Percentiles rank a stretch among this genome's conserved stretches.
These are phyloP conservation scores for Boletus tomentosulus DNA, from an alignment of 768 basidiomycete genomes.

Conservation along the genomic window DNA sequence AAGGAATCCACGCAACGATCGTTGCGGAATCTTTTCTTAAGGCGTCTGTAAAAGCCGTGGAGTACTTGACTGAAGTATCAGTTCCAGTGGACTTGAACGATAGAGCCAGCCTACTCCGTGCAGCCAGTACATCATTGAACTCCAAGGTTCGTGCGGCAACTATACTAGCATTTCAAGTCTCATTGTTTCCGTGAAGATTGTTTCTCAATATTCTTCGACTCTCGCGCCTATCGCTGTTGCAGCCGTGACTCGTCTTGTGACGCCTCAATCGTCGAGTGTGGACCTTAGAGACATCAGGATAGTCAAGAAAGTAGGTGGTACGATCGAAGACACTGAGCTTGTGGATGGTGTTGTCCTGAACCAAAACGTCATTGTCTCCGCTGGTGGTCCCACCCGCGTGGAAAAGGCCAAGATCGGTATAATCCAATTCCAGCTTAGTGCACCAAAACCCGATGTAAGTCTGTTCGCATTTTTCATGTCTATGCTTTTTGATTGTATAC, in stretches of 20 bases:
- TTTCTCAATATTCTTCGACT: slow-evolving; percentile 97
- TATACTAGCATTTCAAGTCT: slow-evolving; percentile 5
- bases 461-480: not conserved
- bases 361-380: slow-evolving; percentile 87
- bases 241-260: slow-evolving; percentile 88
- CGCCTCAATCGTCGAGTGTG: slow-evolving; percentile 87
- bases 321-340: slow-evolving; percentile 97
- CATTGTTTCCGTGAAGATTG: slow-evolving; percentile 57
- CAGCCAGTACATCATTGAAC: slow-evolving; percentile 92
- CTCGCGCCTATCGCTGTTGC: slow-evolving; percentile 98
- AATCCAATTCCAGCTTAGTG: slow-evolving; percentile 96
- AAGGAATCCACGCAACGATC: slow-evolving; percentile 97
- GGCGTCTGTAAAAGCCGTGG: slow-evolving; percentile 89
- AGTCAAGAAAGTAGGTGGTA: slow-evolving; percentile 98
- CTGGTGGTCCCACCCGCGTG: slow-evolving; percentile 90
- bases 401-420: slow-evolving; percentile 99
- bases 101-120: slow-evolving; percentile 77
- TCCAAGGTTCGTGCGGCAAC: slow-evolving; percentile 65
- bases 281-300: slow-evolving; percentile 94
- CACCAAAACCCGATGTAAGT: slow-evolving; percentile 95
- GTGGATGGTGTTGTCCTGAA: slow-evolving; percentile 96
- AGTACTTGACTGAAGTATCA: slow-evolving; percentile 90
- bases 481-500: not conserved
- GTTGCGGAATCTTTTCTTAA: slow-evolving; percentile 94
- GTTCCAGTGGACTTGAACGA: slow-evolving; percentile 90